Base-by-base conservation (phyloP, 345 rosid species). In the Turnera subulata region DNA sequence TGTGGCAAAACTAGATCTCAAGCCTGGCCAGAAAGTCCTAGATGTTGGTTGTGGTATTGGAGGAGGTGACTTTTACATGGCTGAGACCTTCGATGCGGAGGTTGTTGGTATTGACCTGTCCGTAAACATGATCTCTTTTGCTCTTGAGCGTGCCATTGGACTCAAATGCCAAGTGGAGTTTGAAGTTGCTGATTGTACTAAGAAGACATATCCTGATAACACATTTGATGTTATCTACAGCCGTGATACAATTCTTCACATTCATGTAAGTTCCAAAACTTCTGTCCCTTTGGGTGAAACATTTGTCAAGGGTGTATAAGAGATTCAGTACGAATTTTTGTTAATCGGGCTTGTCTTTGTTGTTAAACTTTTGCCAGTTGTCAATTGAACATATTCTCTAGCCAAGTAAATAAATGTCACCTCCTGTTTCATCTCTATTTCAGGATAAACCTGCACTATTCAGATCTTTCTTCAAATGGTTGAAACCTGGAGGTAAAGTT, bases 1-100 rank as follows among this genome's bases (percentile, higher is more conserved):
- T 76, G 97, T 90, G 68, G 85, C 59, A 39, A 85, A 58, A 78
- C 80, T 94, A 69, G 86, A 88, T 61, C 93, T 94, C 35, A 88
- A 78, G 66, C 90, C 95, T 10, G 92, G 97, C 38, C 96, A 90
- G 76, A 94, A 87, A 75, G 96, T 94, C 61, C 79, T 94, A 7
- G 99, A 94, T 69, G 97, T 90, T 69, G 99, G 99, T 55, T 90
- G 99, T 33, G 99, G 99, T 60, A 94, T 90, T 6, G 99, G 99
- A 11, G 99, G 99, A 74, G 97, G 99, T 22, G 95, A 88, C 77
- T 94, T 94, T 74, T 94, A 88, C 87, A 94, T 90, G 96, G 97
- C 99, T 51, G 84, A 90, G 74, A 76, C 78, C 45, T 94, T 81
- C 55, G 92, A 81, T 37, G 96, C 85, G 24, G 79, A 88, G 71